Conservation (phyloP, 495 filamentous ascomycete genomes). For the Aspergillus biplanus region DNA sequence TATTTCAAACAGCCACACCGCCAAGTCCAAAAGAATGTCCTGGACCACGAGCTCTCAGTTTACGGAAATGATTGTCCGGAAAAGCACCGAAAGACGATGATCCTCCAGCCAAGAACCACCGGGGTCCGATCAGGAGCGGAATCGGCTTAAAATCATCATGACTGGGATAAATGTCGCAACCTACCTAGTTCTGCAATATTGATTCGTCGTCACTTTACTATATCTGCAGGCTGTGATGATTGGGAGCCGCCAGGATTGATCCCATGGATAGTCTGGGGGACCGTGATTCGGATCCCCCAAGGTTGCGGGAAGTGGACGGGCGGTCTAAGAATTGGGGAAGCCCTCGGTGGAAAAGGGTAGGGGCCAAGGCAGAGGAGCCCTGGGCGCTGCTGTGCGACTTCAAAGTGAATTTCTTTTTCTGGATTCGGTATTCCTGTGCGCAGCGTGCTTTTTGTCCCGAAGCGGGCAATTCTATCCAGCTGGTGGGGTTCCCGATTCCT, state of each 20-base stretch:
- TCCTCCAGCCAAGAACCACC: slow-evolving; percentile 1
- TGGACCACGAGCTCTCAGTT: background rate
- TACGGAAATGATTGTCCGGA: background rate
- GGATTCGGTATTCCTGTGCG: slow-evolving; percentile 6
- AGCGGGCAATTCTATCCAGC: slow-evolving; percentile 2
- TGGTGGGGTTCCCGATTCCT: background rate
- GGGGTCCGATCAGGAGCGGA: background rate
- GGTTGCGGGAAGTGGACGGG: no score
- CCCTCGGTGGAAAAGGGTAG: background rate
- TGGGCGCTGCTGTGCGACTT: background rate
- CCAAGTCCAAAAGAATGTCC: slow-evolving; percentile 9
- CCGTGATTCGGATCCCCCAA: background rate
- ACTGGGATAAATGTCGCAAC: background rate
- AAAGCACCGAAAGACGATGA: background rate
- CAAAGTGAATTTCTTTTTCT: slow-evolving; percentile 1
- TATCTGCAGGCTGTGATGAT: background rate
- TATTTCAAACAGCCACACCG: slow-evolving; percentile 1
- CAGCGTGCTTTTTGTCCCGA: background rate
- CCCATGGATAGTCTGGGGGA: background rate
- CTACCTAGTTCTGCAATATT: background rate
- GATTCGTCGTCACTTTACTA: background rate
- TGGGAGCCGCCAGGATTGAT: background rate
- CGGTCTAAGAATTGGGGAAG: no score
- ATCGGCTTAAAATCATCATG: background rate
- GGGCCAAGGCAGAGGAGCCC: background rate